These are phyloP conservation scores for Garcia nutans DNA, from an alignment of 345 rosid genomes.

Conservation along the genomic window DNA sequence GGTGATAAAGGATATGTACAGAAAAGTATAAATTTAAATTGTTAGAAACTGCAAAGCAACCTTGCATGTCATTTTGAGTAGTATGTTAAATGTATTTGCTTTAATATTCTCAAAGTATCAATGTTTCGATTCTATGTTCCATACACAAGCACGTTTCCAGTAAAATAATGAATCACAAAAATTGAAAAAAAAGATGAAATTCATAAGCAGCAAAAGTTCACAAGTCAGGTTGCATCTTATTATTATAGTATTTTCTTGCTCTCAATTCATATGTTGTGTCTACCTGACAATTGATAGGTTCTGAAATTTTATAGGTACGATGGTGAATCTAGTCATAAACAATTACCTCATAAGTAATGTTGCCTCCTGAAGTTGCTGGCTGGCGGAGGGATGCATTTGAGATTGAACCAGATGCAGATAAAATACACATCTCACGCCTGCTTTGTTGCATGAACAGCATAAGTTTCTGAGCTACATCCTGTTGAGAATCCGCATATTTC, in stretches of 20 bases:
- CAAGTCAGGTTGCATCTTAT: background rate
- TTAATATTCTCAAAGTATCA: background rate
- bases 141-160: background rate
- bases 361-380: slow-evolving; percentile 78
- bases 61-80: background rate
- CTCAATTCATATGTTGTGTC: background rate
- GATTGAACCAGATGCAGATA: slow-evolving; percentile 88
- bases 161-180: background rate
- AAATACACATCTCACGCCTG: slow-evolving; percentile 72
- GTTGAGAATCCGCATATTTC: slow-evolving; percentile 29
- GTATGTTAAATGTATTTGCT: background rate
- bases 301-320: background rate
- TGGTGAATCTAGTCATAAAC: background rate
- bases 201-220: background rate
- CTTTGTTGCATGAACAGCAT: slow-evolving; percentile 68
- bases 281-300: slow-evolving; percentile 1
- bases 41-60: background rate
- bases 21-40: background rate
- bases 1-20: too few species aligned
- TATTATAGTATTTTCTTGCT: background rate
- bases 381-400: slow-evolving; percentile 78
- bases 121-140: background rate
- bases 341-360: slow-evolving; percentile 73
- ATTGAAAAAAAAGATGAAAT: background rate
- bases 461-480: slow-evolving; percentile 86